Evolutionary conservation across 768 basidiomycete genomes (phyloP).

Genomic region (Termitomyces eurrhizus): DNA sequence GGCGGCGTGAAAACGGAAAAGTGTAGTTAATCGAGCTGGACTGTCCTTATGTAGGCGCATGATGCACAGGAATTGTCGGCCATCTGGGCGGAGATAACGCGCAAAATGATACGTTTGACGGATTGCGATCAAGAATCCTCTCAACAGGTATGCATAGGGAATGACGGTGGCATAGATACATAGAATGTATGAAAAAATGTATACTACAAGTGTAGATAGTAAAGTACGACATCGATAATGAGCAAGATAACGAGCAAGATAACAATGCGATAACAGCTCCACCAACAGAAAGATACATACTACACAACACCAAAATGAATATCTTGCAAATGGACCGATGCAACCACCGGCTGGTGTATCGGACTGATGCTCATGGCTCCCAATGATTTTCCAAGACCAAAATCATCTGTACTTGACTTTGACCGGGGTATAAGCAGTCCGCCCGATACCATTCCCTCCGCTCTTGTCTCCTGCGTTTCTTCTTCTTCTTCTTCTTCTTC

Average conservation of each 20-base stretch:
- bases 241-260: slow-evolving; percentile 1
- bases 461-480: slow-evolving; percentile 12
- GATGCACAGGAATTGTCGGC: too few relatives aligned
- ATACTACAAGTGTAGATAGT: neutral
- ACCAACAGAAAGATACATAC: neutral
- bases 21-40: too few relatives aligned
- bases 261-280: slow-evolving; percentile 7
- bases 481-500: slow-evolving; percentile 45
- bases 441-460: slow-evolving; percentile 12
- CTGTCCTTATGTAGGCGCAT: too few relatives aligned
- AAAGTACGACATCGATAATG: neutral
- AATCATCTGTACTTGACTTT: slow-evolving; percentile 31
- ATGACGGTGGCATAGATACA: neutral
- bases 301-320: slow-evolving; percentile 14
- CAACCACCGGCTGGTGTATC: slow-evolving; percentile 15
- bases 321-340: slow-evolving; percentile 14
- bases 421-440: slow-evolving; percentile 17
- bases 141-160: neutral
- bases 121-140: neutral
- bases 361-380: slow-evolving; percentile 88
- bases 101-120: too few relatives aligned
- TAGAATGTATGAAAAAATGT: neutral
- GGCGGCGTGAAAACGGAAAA: too few relatives aligned
- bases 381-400: slow-evolving; percentile 61
- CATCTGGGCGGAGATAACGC: too few relatives aligned